A percentile compares a stretch with the other conserved stretches of the same genome.
phyloP scores from a whole-genome alignment of 805 yeast species.

The Alloascoidea hylecoeti region DNA sequence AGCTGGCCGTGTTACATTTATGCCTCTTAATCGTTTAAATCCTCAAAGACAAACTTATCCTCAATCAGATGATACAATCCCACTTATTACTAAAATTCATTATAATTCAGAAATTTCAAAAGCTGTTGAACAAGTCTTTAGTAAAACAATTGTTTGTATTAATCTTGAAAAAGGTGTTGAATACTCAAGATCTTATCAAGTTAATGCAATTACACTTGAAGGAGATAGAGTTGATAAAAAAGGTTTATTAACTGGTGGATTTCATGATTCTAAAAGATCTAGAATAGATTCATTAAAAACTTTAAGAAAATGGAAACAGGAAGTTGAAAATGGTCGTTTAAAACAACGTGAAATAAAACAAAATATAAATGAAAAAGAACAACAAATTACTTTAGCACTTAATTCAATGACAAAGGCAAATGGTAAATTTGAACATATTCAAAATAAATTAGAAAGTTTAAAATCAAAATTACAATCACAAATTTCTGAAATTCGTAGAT shows the following conservation, averaged over 20 bases:
- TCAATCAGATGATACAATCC: slow-evolving; percentile 49
- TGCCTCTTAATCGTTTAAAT: slow-evolving; percentile 67
- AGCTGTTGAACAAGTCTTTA: slow-evolving; percentile 72
- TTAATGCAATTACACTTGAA: slow-evolving; percentile 76
- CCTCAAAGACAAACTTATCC: slow-evolving; percentile 38
- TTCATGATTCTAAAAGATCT: slow-evolving; percentile 50
- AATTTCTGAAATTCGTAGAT: slow-evolving; percentile 16
- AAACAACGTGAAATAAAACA: slow-evolving; percentile 24
- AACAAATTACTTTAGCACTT: slow-evolving; percentile 33
- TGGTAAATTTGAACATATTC: slow-evolving; percentile 26
- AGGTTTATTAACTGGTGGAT: slow-evolving; percentile 88
- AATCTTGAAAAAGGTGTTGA: slow-evolving; percentile 56
- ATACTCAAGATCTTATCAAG: slow-evolving; percentile 40
- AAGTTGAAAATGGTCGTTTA: slow-evolving; percentile 24
- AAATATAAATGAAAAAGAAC: slow-evolving; percentile 30
- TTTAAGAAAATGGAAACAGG: slow-evolving; percentile 36
- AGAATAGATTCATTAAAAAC: slow-evolving; percentile 57
- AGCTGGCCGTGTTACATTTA: slow-evolving; percentile 79
- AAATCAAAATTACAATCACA: slow-evolving; percentile 19
- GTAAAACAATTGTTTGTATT: slow-evolving; percentile 63
- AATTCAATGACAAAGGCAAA: slow-evolving; percentile 23
- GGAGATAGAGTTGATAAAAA: slow-evolving; percentile 80
- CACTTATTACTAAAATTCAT: slow-evolving; percentile 63
- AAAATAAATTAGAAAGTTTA: slow-evolving; percentile 26
- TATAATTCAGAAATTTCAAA: slow-evolving; percentile 39